phyloP scores from a whole-genome alignment of 768 basidiomycete species.

The Leucocoprinus birnbaumii region DNA sequence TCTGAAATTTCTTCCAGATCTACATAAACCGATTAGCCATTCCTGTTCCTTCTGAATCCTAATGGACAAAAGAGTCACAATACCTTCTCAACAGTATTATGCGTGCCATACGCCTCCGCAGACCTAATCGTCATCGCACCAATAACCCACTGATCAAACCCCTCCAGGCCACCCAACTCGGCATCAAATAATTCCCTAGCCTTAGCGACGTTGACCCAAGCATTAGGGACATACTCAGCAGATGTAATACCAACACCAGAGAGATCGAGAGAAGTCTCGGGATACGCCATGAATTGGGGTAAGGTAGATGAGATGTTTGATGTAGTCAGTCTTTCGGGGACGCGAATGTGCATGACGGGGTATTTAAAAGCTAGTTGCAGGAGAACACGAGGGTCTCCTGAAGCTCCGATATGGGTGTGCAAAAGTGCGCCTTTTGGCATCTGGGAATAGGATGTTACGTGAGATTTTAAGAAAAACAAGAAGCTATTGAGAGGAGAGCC shows the following conservation, averaged over 20 bases:
- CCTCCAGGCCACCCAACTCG: constrained; percentile 55
- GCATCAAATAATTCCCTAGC: constrained; percentile 53
- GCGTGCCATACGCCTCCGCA: constrained; percentile 66
- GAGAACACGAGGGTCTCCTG: constrained; percentile 52
- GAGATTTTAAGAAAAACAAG: neutral
- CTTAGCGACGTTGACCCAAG: constrained; percentile 53
- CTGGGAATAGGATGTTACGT: constrained; percentile 25
- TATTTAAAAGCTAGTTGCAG: constrained; percentile 54
- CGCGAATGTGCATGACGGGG: constrained; percentile 58
- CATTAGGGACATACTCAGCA: constrained; percentile 35
- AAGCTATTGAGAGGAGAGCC: neutral
- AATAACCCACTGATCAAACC: constrained; percentile 68
- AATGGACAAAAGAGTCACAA: neutral
- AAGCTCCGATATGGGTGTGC: constrained; percentile 76
- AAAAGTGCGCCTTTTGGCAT: constrained; percentile 82
- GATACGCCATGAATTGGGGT: constrained; percentile 54
- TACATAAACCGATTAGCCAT: constrained; percentile 19
- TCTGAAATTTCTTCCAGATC: constrained; percentile 77
- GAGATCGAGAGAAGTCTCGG: constrained; percentile 38
- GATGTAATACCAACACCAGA: constrained; percentile 37
- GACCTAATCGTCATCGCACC: constrained; percentile 65
- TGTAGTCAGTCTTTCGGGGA: constrained; percentile 34
- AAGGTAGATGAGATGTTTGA: constrained; percentile 37
- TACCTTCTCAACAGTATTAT: constrained; percentile 69
- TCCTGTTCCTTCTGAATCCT: neutral